Conservation (phyloP, 164 flowering plant species). For the Stephania cephalantha region DNA sequence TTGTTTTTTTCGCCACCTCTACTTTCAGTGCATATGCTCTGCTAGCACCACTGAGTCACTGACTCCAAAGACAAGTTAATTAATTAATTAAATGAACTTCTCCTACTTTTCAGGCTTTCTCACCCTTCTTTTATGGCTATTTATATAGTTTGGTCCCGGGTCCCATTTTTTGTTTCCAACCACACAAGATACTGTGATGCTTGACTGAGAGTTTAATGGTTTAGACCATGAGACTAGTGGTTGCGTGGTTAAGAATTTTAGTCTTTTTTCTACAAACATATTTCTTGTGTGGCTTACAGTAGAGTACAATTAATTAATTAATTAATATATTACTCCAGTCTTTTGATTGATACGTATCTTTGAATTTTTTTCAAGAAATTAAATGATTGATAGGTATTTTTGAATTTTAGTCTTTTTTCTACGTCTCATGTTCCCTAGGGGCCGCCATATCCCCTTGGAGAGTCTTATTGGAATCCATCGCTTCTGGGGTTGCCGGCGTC, state of each 20-base stretch:
- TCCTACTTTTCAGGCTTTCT: background rate
- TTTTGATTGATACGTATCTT: background rate
- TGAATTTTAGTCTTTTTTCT: too few relatives aligned
- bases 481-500: too few relatives aligned
- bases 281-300: background rate
- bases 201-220: background rate
- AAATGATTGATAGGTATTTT: too few relatives aligned
- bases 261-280: background rate
- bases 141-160: background rate
- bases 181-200: background rate
- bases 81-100: background rate
- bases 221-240: background rate
- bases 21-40: background rate
- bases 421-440: too few relatives aligned
- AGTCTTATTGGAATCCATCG: too few relatives aligned
- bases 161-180: background rate
- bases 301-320: background rate
- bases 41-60: background rate
- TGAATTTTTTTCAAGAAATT: too few relatives aligned
- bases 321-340: background rate
- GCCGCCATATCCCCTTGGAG: too few relatives aligned
- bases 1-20: too few relatives aligned
- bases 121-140: background rate
- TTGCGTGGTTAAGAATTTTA: background rate
- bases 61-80: background rate